Conservation (phyloP, 192 early-diverging fungal genomes). For the Rhizophlyctis rosea region DNA sequence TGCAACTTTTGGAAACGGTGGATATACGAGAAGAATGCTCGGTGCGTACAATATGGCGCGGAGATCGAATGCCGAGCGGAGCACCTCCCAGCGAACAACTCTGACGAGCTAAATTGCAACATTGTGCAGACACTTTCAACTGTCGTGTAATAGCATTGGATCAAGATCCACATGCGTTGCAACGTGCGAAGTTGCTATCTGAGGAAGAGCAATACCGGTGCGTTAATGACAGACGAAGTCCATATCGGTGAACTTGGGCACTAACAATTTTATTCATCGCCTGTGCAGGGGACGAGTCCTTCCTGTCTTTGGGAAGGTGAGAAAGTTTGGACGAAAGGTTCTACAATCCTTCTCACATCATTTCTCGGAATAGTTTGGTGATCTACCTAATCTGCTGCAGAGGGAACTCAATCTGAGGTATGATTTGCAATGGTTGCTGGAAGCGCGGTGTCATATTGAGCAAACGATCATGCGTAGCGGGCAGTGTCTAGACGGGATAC, state of each 20-base stretch:
- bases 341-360: neutral
- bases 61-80: neutral
- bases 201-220: constrained; percentile 30
- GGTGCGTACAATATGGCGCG: constrained; percentile 31
- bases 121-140: constrained; percentile 27
- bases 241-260: neutral
- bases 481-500: constrained; percentile 62
- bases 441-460: neutral
- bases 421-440: neutral
- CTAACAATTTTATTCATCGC: no score
- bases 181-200: constrained; percentile 51
- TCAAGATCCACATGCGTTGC: constrained; percentile 64
- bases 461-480: constrained; percentile 10
- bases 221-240: neutral
- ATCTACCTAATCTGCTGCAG: constrained; percentile 41
- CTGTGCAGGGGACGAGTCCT: constrained; percentile 53
- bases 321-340: neutral
- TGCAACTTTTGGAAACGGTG: constrained; percentile 67
- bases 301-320: constrained; percentile 23
- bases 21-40: constrained; percentile 65
- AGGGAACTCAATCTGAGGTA: constrained; percentile 24
- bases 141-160: constrained; percentile 68
- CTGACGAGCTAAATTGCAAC: no score
- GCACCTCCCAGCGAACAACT: no score
- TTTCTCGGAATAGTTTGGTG: constrained; percentile 53